Evolutionary conservation across 352 stramenopile genomes (phyloP).

Genomic region (Globisporangium nodosum): DNA sequence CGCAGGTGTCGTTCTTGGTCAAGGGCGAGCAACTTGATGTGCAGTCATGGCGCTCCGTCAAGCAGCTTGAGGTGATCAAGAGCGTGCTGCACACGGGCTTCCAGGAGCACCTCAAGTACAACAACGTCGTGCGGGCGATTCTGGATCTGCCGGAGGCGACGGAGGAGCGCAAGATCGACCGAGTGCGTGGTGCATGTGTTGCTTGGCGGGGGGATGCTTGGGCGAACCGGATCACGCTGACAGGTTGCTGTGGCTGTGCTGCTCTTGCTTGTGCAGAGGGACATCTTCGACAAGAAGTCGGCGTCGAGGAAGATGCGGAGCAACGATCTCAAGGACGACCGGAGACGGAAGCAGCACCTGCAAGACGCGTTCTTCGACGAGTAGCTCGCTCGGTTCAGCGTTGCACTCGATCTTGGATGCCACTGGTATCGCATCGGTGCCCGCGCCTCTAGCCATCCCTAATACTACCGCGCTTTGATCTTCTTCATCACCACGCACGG

Average conservation of each 20-base stretch:
- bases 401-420: background rate
- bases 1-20: slow-evolving; percentile 68
- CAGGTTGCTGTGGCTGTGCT: background rate
- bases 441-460: background rate
- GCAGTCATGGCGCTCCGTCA: slow-evolving; percentile 70
- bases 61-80: slow-evolving; percentile 83
- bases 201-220: background rate
- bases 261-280: slow-evolving; percentile 26
- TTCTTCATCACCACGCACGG: background rate
- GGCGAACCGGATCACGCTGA: background rate
- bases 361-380: slow-evolving; percentile 73
- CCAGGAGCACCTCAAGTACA: slow-evolving; percentile 87
- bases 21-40: slow-evolving; percentile 75
- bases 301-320: slow-evolving; percentile 66
- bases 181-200: slow-evolving; percentile 32
- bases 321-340: slow-evolving; percentile 77
- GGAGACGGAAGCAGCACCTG: slow-evolving; percentile 70
- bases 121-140: slow-evolving; percentile 73
- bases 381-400: slow-evolving; percentile 8
- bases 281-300: slow-evolving; percentile 83
- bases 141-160: slow-evolving; percentile 73
- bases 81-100: slow-evolving; percentile 62
- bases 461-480: background rate
- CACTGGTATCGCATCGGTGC: no score
- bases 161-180: slow-evolving; percentile 65